A percentile compares a stretch with the other conserved stretches of the same genome.
These are phyloP conservation scores for Mychonastes homosphaera DNA, from an alignment of 139 green algal species.

Conservation along the genomic window DNA sequence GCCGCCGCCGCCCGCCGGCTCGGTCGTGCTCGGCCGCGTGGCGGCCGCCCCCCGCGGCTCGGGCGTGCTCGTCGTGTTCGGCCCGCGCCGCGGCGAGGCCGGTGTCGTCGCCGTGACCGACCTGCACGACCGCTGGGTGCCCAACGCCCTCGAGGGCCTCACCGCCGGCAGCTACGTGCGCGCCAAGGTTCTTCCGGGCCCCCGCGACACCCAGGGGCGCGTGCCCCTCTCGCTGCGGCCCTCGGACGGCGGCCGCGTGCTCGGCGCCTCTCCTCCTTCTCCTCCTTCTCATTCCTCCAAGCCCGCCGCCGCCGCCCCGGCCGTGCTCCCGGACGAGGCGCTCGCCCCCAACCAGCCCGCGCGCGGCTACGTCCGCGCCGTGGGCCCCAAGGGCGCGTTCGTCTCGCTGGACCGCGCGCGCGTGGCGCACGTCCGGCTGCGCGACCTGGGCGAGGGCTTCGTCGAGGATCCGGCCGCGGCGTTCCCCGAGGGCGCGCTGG, in stretches of 20 bases:
- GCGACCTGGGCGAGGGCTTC: conserved; percentile 67
- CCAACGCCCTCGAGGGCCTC: conserved; percentile 49
- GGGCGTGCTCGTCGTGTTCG: conserved; percentile 58
- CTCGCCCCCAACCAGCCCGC: not conserved
- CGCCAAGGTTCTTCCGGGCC: conserved; percentile 24
- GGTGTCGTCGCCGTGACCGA: conserved; percentile 64
- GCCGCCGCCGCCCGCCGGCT: conserved; percentile 10
- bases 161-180: conserved; percentile 38
- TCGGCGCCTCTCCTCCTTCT: no score
- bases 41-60: conserved; percentile 20
- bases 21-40: conserved; percentile 31
- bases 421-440: conserved; percentile 63
- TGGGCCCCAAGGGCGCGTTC: conserved; percentile 40
- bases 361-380: conserved; percentile 60
- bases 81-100: not conserved
- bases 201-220: not conserved
- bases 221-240: conserved; percentile 46
- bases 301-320: not conserved
- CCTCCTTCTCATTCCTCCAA: no score
- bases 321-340: not conserved
- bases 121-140: conserved; percentile 56
- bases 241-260: conserved; percentile 32
- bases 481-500: conserved; percentile 65
- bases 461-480: conserved; percentile 58
- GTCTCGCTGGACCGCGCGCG: conserved; percentile 33